Evolutionary conservation across 495 filamentous ascomycete species (phyloP), one percentile per base, ranked within the genome.

Genomic region (Friedmanniomyces simplex): DNA sequence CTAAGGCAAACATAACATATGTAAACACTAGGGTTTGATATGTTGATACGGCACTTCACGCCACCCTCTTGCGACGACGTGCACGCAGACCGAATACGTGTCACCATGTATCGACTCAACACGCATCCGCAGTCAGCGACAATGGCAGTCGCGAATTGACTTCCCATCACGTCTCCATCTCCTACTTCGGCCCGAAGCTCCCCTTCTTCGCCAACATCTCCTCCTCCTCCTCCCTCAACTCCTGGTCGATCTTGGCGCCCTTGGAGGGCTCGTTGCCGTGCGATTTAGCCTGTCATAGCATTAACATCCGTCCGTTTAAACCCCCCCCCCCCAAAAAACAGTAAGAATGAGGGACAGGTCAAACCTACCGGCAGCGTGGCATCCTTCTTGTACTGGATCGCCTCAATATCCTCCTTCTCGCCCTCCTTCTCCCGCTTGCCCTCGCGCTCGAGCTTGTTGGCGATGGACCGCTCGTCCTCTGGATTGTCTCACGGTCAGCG

Each of bases 391-490:
- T 65, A 75, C 37, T 82, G 66, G 14, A 72, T 71, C 0, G 79
- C 79, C 70, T 88, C 80, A 11, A 70, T 64, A 59, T 79, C 70
- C 51, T 41, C 37, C 26, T 52, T 20, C 50, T 67, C 61, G 54
- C 67, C 62, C 73, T 75, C 64, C 26, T 66, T 58, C 69, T 76
- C 43, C 52, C 76, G 72, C 73, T 79, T 67, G 60, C 73, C 69
- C 63, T 86, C 83, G 11, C 81, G 77, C 8, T 75, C 85, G 26
- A 89, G 76, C 65, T 81, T 84, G 76, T 90, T 89, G 60, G 83
- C 84, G 62, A 94, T 90, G 28, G 85, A 79, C 62, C 88, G 78
- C 64, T 88, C 71, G 66, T 91, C 88, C 79, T 94, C 84, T 89
- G 54, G 26, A 21, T 8, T n/a, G n/a, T n/a, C n/a, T 41, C 36